These are phyloP conservation scores for Candida wancherniae DNA, from an alignment of 805 yeast genomes.

Conservation along the genomic window DNA sequence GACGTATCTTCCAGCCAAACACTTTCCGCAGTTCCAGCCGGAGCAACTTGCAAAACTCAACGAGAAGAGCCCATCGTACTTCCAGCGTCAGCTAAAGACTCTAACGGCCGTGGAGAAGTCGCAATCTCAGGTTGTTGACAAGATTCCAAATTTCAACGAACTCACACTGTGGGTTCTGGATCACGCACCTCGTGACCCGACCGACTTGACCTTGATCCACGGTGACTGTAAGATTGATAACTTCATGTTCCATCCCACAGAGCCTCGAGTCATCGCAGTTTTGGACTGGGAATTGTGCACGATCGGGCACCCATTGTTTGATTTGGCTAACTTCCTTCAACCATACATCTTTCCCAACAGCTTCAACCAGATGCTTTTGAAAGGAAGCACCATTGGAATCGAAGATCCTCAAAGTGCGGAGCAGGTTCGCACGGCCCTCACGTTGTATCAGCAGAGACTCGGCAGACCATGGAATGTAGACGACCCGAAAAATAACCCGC, in stretches of 20 bases:
- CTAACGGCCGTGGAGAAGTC: conserved; percentile 38
- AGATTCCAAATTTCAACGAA: conserved; percentile 43
- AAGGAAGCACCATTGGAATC: conserved; percentile 27
- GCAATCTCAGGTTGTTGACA: conserved; percentile 37
- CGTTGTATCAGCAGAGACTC: conserved; percentile 20
- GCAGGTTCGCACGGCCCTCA: conserved; percentile 22
- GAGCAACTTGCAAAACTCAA: conserved; percentile 12
- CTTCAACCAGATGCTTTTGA: conserved; percentile 25
- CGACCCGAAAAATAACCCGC: conserved; percentile 40
- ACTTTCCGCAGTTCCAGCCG: conserved; percentile 40
- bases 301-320: conserved; percentile 60
- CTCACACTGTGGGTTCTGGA: conserved; percentile 39
- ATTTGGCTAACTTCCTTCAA: conserved; percentile 53
- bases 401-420: conserved; percentile 25
- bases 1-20: conserved; percentile 38
- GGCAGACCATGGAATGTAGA: conserved; percentile 28
- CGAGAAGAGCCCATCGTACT: conserved; percentile 32
- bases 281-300: conserved; percentile 67
- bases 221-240: conserved; percentile 66
- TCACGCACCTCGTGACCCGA: conserved; percentile 46
- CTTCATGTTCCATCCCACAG: conserved; percentile 53
- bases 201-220: conserved; percentile 45
- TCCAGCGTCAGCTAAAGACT: conserved; percentile 50
- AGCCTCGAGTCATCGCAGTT: conserved; percentile 47
- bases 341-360: conserved; percentile 44